These are phyloP conservation scores for Xylariaceae sp. DNA, from an alignment of 2,329 filamentous ascomycete species.

Conservation along the genomic window DNA sequence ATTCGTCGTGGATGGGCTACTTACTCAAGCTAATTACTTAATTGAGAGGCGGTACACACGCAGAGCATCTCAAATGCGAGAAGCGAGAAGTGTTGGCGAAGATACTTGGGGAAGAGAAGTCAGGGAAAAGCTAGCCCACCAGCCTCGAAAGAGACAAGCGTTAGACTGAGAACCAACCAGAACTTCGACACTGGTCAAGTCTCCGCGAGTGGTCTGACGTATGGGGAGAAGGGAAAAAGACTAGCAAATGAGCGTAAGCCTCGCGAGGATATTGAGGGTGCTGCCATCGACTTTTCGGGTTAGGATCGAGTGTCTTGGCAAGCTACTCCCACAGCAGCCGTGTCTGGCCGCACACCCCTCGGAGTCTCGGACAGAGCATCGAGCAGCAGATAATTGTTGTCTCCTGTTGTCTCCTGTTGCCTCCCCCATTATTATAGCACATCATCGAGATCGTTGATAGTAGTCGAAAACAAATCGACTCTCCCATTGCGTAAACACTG, in stretches of 20 bases:
- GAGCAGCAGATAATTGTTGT: conserved; percentile 10
- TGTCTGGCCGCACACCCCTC: conserved; percentile 6
- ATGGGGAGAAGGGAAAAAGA: conserved; percentile 19
- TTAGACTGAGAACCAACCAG: conserved; percentile 8
- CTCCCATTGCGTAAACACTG: neutral
- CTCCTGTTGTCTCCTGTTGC: conserved; percentile 13
- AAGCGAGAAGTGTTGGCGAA: too few species aligned
- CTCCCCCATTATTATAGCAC: conserved; percentile 29
- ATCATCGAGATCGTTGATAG: conserved; percentile 29
- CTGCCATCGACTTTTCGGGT: conserved; percentile 40
- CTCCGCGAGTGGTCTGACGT: conserved; percentile 25
- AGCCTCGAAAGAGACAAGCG: neutral
- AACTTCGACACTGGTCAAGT: too few species aligned
- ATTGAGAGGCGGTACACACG: too few species aligned
- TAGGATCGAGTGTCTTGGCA: conserved; percentile 39
- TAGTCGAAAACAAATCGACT: conserved; percentile 26
- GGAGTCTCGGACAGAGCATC: neutral
- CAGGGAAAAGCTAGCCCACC: conserved; percentile 3
- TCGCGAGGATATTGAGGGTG: conserved; percentile 27
- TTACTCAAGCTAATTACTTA: too few species aligned
- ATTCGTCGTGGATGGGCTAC: too few species aligned
- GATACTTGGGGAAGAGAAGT: conserved; percentile 14
- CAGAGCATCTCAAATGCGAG: neutral
- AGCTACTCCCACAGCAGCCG: conserved; percentile 14
- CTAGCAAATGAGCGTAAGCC: conserved; percentile 25